A percentile compares a stretch with the other conserved stretches of the same genome.
Conservation (phyloP, 2,329 filamentous ascomycete genomes). For the Xylariales sp. region DNA sequence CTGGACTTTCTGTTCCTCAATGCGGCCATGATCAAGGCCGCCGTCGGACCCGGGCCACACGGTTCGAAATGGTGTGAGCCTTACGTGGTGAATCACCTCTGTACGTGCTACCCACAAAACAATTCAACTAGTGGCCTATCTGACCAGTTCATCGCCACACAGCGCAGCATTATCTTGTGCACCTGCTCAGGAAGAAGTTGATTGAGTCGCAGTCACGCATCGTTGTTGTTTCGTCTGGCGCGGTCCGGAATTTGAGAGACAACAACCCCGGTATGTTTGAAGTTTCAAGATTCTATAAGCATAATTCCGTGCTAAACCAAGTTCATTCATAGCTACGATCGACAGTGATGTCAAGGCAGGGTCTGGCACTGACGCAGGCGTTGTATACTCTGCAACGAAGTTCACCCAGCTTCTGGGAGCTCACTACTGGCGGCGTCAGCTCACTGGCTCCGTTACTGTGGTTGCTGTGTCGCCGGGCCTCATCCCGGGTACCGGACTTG, state of each 20-base stretch:
- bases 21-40: constrained; percentile 35
- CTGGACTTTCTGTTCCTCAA: constrained; percentile 48
- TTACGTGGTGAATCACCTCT: constrained; percentile 49
- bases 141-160: constrained; percentile 10
- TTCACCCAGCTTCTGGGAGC: constrained; percentile 46
- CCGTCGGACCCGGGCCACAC: constrained; percentile 28
- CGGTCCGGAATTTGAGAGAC: constrained; percentile 34
- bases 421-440: constrained; percentile 52
- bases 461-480: constrained; percentile 51
- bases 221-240: constrained; percentile 48
- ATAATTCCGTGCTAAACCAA: neutral
- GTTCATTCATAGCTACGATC: constrained; percentile 5
- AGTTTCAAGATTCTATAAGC: neutral
- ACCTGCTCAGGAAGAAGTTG: constrained; percentile 44
- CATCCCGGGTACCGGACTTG: constrained; percentile 43
- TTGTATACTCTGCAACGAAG: constrained; percentile 40
- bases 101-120: no score
- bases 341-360: constrained; percentile 25
- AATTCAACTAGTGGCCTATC: no score
- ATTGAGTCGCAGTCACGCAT: constrained; percentile 40
- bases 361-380: constrained; percentile 24
- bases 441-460: constrained; percentile 37
- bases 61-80: constrained; percentile 46
- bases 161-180: constrained; percentile 51
- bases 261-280: constrained; percentile 27